A percentile compares a stretch with the other conserved stretches of the same genome.
Conservation (phyloP, 805 yeast species). For the Zygotorulaspora florentina region DNA sequence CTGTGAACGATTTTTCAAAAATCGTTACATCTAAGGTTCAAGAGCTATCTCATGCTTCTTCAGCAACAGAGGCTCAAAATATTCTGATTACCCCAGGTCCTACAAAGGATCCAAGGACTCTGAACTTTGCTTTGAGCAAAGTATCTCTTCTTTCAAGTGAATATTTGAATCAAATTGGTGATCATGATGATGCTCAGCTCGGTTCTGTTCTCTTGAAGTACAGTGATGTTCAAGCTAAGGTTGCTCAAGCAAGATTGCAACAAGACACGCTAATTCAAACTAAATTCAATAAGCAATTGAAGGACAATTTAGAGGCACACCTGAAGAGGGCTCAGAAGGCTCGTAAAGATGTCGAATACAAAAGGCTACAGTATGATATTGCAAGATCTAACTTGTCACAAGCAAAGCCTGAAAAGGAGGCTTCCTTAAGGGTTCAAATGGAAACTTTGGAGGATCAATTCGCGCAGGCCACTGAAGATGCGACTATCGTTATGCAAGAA, state of each 20-base stretch:
- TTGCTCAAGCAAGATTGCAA: conserved; percentile 77
- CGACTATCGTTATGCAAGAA: conserved; percentile 75
- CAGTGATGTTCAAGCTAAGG: conserved; percentile 64
- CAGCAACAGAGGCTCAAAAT: conserved; percentile 80
- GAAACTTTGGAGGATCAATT: conserved; percentile 86
- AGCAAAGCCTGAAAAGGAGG: conserved; percentile 62
- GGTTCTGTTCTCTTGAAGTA: conserved; percentile 61
- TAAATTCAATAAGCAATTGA: conserved; percentile 64
- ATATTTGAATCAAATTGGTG: conserved; percentile 32
- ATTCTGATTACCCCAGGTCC: conserved; percentile 51
- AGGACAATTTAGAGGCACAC: conserved; percentile 55
- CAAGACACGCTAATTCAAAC: conserved; percentile 72
- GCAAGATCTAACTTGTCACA: conserved; percentile 54
- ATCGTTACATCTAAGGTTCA: conserved; percentile 59
- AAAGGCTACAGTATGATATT: conserved; percentile 74
- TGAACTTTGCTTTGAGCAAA: conserved; percentile 75
- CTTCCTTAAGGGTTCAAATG: conserved; percentile 68
- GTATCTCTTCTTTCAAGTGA: conserved; percentile 53
- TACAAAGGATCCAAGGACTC: conserved; percentile 60
- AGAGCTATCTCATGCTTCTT: conserved; percentile 64
- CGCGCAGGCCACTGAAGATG: conserved; percentile 85
- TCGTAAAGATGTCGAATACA: conserved; percentile 70
- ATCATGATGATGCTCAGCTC: conserved; percentile 46
- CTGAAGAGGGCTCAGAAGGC: conserved; percentile 62
- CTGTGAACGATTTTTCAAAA: conserved; percentile 69